Conservation (phyloP, 164 flowering plant genomes). For the Litsea cubeba region DNA sequence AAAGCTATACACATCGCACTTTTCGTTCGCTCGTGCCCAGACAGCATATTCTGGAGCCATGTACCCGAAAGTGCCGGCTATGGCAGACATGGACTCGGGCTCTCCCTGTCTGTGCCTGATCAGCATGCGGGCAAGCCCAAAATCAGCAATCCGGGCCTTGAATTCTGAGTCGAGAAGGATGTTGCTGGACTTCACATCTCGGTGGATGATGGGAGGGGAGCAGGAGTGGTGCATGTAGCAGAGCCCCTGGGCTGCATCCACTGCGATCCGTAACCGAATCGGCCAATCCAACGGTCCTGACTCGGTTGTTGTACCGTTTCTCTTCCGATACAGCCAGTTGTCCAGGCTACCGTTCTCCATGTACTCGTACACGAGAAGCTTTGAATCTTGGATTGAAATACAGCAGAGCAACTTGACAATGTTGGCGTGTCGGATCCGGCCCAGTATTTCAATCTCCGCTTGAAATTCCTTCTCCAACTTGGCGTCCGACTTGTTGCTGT, state of each 20-base stretch:
- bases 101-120: constrained; percentile 32
- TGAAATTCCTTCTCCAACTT: constrained; percentile 53
- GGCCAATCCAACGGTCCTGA: constrained; percentile 60
- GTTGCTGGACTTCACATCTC: constrained; percentile 86
- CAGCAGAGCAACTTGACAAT: constrained; percentile 82
- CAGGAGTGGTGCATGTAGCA: constrained; percentile 86
- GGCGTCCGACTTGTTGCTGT: constrained; percentile 28
- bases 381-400: constrained; percentile 55
- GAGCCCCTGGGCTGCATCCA: constrained; percentile 85
- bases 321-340: constrained; percentile 59
- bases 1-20: constrained; percentile 78
- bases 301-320: constrained; percentile 10
- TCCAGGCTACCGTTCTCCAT: constrained; percentile 77
- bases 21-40: constrained; percentile 63
- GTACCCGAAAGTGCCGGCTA: constrained; percentile 87
- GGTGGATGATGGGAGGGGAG: constrained; percentile 64
- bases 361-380: constrained; percentile 84
- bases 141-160: constrained; percentile 74
- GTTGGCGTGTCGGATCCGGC: constrained; percentile 62
- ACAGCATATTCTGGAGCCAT: constrained; percentile 82
- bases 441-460: constrained; percentile 69
- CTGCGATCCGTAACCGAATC: constrained; percentile 52
- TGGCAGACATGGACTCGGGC: constrained; percentile 51
- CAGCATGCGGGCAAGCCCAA: constrained; percentile 73
- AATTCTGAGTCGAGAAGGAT: constrained; percentile 69